Conservation (phyloP, 164 flowering plant species). For the Malania oleifera region DNA sequence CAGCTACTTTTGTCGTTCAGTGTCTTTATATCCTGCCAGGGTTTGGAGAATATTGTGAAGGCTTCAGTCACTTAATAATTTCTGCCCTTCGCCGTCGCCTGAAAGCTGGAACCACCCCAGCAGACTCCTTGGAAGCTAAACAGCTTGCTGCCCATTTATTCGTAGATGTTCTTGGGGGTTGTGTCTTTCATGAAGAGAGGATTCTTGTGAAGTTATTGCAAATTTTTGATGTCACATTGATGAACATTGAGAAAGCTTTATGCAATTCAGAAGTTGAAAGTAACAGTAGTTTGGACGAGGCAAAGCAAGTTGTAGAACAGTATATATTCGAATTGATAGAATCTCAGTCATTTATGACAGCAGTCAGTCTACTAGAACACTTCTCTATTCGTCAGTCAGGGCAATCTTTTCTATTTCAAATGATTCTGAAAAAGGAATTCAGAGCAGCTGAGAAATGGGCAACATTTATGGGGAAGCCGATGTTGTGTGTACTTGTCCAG, state of each 20-base stretch:
- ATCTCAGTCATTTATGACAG: conserved; percentile 60
- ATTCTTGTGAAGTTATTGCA: conserved; percentile 61
- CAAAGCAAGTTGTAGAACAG: conserved; percentile 46
- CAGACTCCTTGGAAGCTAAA: conserved; percentile 42
- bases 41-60: conserved; percentile 59
- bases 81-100: conserved; percentile 68
- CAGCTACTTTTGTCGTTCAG: conserved; percentile 56
- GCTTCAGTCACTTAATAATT: conserved; percentile 77
- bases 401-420: conserved; percentile 53
- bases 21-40: conserved; percentile 70
- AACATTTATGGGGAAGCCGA: conserved; percentile 77
- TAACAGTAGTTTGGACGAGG: conserved; percentile 25
- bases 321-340: conserved; percentile 49
- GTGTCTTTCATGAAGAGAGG: conserved; percentile 46
- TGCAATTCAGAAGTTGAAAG: conserved; percentile 24
- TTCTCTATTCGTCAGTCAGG: conserved; percentile 64
- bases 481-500: conserved; percentile 60
- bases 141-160: conserved; percentile 58
- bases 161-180: conserved; percentile 41
- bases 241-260: conserved; percentile 45
- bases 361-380: conserved; percentile 61
- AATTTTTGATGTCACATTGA: conserved; percentile 48
- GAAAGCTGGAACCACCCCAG: conserved; percentile 22
- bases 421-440: conserved; percentile 55
- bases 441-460: conserved; percentile 96